A percentile compares a stretch with the other conserved stretches of the same genome.
Evolutionary conservation across 2,329 filamentous ascomycete species (phyloP).

Genomic region (Exophiala dermatitidis): DNA sequence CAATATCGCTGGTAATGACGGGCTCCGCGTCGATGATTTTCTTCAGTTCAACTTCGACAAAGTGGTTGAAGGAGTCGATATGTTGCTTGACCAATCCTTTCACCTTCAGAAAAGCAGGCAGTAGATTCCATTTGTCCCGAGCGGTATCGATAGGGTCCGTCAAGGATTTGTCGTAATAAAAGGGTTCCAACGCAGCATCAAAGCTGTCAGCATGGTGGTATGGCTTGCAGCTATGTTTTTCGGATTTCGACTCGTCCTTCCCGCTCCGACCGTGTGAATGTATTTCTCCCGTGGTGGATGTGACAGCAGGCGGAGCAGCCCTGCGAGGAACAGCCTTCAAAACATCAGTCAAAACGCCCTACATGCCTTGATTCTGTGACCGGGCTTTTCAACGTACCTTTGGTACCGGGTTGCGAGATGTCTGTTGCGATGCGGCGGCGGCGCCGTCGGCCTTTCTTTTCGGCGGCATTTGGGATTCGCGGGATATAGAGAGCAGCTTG

Average conservation of each 20-base stretch:
- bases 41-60: conserved; percentile 92
- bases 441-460: conserved; percentile 25
- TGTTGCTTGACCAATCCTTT: conserved; percentile 97
- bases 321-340: conserved; percentile 11
- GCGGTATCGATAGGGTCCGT: conserved; percentile 65
- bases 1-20: conserved; percentile 81
- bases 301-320: background rate
- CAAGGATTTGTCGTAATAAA: conserved; percentile 61
- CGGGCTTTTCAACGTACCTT: conserved; percentile 15
- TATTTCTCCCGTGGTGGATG: background rate
- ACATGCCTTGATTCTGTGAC: too few species aligned
- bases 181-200: conserved; percentile 59
- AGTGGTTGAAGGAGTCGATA: conserved; percentile 98
- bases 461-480: conserved; percentile 21
- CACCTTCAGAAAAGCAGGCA: conserved; percentile 96
- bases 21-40: conserved; percentile 91
- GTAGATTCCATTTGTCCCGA: conserved; percentile 87
- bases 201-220: conserved; percentile 39
- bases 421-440: conserved; percentile 9
- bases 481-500: background rate
- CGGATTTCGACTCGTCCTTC: conserved; percentile 11
- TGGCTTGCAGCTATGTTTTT: conserved; percentile 16
- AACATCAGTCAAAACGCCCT: background rate
- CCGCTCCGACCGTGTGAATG: background rate
- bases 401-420: conserved; percentile 11